Conservation (phyloP, 495 filamentous ascomycete species). For the Aspergillus conjunctus region DNA sequence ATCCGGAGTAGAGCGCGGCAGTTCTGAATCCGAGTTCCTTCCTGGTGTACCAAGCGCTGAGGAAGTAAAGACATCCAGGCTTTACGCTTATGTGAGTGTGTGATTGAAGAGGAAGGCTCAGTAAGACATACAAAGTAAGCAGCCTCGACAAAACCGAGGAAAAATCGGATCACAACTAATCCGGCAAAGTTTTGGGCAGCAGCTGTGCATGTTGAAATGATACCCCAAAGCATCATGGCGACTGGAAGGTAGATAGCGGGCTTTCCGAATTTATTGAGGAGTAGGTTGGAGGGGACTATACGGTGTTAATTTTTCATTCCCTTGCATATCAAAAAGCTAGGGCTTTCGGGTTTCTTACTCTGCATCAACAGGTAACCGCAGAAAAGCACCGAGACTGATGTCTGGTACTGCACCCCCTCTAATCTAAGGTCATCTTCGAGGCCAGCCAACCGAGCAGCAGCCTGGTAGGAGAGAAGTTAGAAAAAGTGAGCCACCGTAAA, state of each 20-base stretch:
- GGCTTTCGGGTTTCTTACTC: conserved; percentile 40
- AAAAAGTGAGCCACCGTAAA: not conserved
- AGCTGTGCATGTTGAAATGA: conserved; percentile 66
- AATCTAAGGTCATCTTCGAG: conserved; percentile 53
- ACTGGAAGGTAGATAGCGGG: conserved; percentile 66
- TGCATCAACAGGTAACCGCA: conserved; percentile 66
- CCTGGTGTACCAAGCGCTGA: conserved; percentile 54
- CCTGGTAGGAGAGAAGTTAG: conserved; percentile 22
- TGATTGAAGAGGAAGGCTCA: too few species aligned
- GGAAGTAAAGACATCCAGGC: conserved; percentile 52
- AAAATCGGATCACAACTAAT: conserved; percentile 67
- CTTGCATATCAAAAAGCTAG: not conserved
- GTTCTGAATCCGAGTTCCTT: conserved; percentile 53
- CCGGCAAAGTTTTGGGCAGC: conserved; percentile 60
- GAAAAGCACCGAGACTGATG: conserved; percentile 68
- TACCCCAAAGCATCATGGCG: conserved; percentile 71
- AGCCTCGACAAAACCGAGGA: conserved; percentile 66
- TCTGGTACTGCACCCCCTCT: conserved; percentile 55
- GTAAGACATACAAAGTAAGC: conserved; percentile 43
- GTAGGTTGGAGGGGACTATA: conserved; percentile 44
- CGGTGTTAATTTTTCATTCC: conserved; percentile 1
- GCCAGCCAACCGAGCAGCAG: conserved; percentile 54
- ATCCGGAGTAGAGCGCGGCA: conserved; percentile 53
- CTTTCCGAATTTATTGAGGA: conserved; percentile 52
- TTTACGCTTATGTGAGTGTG: conserved; percentile 17